Evolutionary conservation across 345 rosid genomes (phyloP).

Genomic region (Physaria fendleri): DNA sequence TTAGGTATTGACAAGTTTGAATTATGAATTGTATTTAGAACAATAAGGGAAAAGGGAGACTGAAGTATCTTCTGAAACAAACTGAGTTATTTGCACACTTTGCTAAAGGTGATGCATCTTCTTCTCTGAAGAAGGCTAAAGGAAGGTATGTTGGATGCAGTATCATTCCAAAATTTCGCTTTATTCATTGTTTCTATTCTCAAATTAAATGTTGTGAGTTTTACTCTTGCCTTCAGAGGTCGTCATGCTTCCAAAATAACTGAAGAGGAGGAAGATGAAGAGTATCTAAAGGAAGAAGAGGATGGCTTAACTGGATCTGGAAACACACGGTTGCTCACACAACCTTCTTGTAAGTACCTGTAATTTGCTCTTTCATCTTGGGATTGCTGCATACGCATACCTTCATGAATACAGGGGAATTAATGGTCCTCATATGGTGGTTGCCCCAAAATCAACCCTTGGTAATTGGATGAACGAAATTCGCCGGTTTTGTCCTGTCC

Average conservation of each 20-base stretch:
- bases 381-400: conserved; percentile 41
- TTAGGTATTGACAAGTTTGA: neutral
- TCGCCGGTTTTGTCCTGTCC: conserved; percentile 83
- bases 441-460: conserved; percentile 99
- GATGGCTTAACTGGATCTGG: conserved; percentile 72
- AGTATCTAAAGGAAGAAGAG: conserved; percentile 91
- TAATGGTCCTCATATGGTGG: conserved; percentile 98
- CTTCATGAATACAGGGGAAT: conserved; percentile 95
- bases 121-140: conserved; percentile 64
- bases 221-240: conserved; percentile 46
- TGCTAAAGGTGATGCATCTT: conserved; percentile 77
- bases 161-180: neutral
- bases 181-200: neutral
- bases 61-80: conserved; percentile 91
- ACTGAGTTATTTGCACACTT: conserved; percentile 97
- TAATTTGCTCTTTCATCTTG: neutral
- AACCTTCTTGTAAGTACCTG: conserved; percentile 76
- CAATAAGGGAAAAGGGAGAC: conserved; percentile 77
- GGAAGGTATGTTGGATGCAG: conserved; percentile 56
- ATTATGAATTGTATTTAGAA: conserved; percentile 37
- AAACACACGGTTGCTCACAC: conserved; percentile 81
- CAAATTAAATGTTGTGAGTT: neutral
- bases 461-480: conserved; percentile 99
- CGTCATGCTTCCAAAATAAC: conserved; percentile 96
- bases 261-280: conserved; percentile 99